Percentiles rank a stretch among this genome's conserved stretches.
Evolutionary conservation across 2,329 filamentous ascomycete genomes (phyloP).

Genomic region (Leptographium lundbergii): DNA sequence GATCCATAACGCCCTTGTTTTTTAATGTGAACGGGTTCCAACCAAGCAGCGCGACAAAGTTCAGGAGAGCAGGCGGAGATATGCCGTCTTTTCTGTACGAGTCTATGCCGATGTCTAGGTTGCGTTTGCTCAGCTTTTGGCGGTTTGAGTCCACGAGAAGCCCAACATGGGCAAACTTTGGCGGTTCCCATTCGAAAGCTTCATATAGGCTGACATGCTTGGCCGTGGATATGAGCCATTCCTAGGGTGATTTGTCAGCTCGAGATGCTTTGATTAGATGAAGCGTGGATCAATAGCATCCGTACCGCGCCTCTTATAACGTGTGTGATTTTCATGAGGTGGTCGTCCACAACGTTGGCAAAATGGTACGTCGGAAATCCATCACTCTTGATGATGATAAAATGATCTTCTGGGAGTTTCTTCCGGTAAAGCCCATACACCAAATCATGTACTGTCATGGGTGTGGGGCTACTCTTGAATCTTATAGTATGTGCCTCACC

Average conservation of each 20-base stretch:
- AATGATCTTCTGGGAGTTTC: conserved; percentile 55
- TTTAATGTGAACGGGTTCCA: conserved; percentile 50
- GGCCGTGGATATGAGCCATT: conserved; percentile 94
- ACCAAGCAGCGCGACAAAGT: conserved; percentile 76
- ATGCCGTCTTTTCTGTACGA: conserved; percentile 34
- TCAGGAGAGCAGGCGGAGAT: conserved; percentile 43
- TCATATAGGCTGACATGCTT: conserved; percentile 59
- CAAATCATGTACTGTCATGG: conserved; percentile 58
- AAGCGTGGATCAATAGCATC: conserved; percentile 4
- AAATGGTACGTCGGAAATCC: conserved; percentile 93
- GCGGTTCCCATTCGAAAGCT: conserved; percentile 62
- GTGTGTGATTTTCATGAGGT: conserved; percentile 90
- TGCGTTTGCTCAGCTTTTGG: conserved; percentile 79
- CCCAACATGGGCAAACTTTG: conserved; percentile 69
- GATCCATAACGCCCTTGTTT: conserved; percentile 56
- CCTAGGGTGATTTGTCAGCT: conserved; percentile 29
- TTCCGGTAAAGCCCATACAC: conserved; percentile 61
- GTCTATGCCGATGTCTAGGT: conserved; percentile 38
- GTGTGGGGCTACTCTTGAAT: conserved; percentile 51
- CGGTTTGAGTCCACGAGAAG: conserved; percentile 56
- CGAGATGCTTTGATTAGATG: not conserved
- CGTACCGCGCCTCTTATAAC: conserved; percentile 75
- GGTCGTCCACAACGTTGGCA: conserved; percentile 93
- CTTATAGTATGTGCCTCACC: conserved; percentile 68
- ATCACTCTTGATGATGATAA: conserved; percentile 82